Conservation (phyloP, 768 basidiomycete species). For the Termitomyces sp. region DNA sequence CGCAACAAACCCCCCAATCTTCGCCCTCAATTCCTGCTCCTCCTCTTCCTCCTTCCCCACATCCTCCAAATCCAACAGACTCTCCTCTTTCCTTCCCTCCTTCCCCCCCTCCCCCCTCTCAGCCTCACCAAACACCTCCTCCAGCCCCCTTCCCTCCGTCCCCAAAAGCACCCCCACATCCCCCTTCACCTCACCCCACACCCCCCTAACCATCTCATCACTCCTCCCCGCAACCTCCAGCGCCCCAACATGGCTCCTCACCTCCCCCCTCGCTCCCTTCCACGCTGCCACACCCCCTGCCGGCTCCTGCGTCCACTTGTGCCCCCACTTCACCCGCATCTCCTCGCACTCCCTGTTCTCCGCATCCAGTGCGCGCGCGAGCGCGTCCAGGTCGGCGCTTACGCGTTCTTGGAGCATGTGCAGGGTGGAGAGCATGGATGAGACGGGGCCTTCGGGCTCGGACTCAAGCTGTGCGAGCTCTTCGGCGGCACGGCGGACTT, state of each 20-base stretch:
- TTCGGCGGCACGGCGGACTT: constrained; percentile 70
- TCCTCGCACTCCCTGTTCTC: constrained; percentile 88
- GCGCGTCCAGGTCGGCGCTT: constrained; percentile 53
- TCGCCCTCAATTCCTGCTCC: constrained; percentile 63
- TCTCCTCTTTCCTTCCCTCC: constrained; percentile 37
- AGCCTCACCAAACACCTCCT: constrained; percentile 54
- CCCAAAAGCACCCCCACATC: constrained; percentile 60
- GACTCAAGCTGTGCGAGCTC: constrained; percentile 71
- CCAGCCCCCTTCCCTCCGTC: constrained; percentile 37
- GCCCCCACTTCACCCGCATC: constrained; percentile 83
- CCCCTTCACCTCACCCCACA: constrained; percentile 68
- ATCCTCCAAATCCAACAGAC: constrained; percentile 61
- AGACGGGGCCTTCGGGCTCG: constrained; percentile 68
- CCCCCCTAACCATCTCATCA: constrained; percentile 65
- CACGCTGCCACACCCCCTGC: constrained; percentile 57
- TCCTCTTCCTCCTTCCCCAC: constrained; percentile 60
- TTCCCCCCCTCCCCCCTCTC: background rate
- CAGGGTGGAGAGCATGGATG: no score
- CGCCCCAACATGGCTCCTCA: constrained; percentile 70
- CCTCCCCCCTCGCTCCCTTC: constrained; percentile 67
- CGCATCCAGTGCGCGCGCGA: constrained; percentile 66
- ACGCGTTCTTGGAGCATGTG: constrained; percentile 59
- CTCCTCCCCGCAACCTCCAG: constrained; percentile 76
- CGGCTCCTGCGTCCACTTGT: constrained; percentile 84
- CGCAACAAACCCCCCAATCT: constrained; percentile 60